Base-by-base conservation (phyloP, 192 early-diverging fungal genomes). In the Coemansia pectinata region DNA sequence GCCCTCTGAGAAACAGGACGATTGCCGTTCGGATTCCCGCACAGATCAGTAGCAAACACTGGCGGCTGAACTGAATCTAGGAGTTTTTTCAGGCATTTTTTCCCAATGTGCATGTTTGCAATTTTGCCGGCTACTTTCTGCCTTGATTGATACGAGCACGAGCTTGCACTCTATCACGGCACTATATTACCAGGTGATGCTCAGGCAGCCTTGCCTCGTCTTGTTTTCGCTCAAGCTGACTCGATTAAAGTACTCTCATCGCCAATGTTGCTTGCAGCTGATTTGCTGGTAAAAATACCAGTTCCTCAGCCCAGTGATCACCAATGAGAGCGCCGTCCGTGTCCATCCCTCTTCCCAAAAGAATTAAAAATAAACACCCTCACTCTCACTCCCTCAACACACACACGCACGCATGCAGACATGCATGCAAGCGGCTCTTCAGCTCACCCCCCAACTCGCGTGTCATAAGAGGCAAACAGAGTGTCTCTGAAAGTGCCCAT, bases 281-380 rank as follows among this genome's bases (percentile, higher is more conserved):
- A 50, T 50, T 50, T 7, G 47, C 19, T n/a, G 47, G 47, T 50
- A 50, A 19, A 27, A 55, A 55, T 55, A 25, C 11, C 52, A 55
- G 52, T 55, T 55, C 52, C 52, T 29, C 52, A 50, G 52, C 52
- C 52, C 52, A 55, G 52, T 15, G 52, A 55, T 55, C n/a, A 50
- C 19, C 19, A 47, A 42, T 42, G 41, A 42, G 4, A 17, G 47
- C 19, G 21, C 8, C 19, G 2, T 50, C 47, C 47, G 47, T 29
- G 52, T 29, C 25, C 27, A 29, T 55, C 52, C 25, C 3, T 19
- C 19, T 50, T 50, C 19, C 21, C 48, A 50, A 55, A 27, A 27
- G 27, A 27, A 27, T 27, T 27, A 27, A 27, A 55, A 55, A 55
- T 25, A 25, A 55, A 55, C 11, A 50, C 45, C 19, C n/a, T 48